phyloP scores from a whole-genome alignment of 345 rosid genomes.

The Sonneratia alba region DNA sequence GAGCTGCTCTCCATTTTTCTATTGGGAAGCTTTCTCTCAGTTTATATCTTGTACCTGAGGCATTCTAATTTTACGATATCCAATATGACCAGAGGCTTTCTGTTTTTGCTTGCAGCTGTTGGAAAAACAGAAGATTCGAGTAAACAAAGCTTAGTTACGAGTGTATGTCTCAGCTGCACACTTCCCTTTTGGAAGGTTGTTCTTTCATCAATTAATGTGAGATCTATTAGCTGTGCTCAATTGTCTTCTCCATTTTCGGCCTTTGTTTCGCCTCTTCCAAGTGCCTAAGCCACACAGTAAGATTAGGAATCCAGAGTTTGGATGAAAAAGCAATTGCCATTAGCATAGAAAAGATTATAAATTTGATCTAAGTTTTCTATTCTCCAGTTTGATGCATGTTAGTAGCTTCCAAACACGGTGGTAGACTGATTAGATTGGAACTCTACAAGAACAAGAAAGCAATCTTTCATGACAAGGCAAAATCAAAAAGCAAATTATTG shows the following conservation, averaged over 20 bases:
- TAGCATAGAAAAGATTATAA: not conserved
- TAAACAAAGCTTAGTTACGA: slow-evolving; percentile 55
- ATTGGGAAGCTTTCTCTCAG: not conserved
- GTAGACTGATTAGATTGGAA: not conserved
- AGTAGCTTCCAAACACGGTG: no score
- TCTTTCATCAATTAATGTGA: not conserved
- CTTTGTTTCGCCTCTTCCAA: no score
- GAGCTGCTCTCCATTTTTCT: slow-evolving; percentile 23
- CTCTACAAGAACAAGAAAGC: not conserved
- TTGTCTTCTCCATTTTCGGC: not conserved
- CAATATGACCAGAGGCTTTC: not conserved
- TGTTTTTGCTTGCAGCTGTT: slow-evolving; percentile 33
- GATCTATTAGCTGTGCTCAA: not conserved
- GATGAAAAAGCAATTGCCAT: no score
- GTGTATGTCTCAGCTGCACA: not conserved
- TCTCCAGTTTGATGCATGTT: not conserved
- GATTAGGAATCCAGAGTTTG: not conserved
- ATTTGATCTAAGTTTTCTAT: not conserved
- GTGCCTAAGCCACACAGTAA: not conserved
- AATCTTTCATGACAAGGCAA: not conserved
- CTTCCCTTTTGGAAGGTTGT: not conserved
- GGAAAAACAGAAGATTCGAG: slow-evolving; percentile 82
- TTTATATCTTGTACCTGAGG: not conserved
- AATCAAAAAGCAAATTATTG: no score
- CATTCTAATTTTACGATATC: not conserved